These are phyloP conservation scores for Tolypocladium inflatum DNA, from an alignment of 2,329 filamentous ascomycete species.

Conservation along the genomic window DNA sequence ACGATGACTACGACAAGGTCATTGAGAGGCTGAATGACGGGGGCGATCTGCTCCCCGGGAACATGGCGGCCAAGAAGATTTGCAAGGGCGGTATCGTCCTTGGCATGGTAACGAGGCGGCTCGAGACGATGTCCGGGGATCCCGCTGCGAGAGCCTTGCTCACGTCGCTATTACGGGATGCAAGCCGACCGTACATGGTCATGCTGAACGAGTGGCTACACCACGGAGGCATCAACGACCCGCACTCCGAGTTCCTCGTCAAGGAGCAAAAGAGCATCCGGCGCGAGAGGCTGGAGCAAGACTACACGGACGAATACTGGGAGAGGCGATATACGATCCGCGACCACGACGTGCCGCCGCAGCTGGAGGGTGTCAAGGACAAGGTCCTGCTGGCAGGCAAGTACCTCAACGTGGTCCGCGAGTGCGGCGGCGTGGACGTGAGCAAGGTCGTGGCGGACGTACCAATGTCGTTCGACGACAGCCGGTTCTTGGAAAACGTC, in stretches of 20 bases:
- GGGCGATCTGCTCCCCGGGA: slow-evolving; percentile 68
- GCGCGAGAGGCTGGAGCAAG: slow-evolving; percentile 81
- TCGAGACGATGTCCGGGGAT: slow-evolving; percentile 88
- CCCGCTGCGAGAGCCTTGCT: slow-evolving; percentile 76
- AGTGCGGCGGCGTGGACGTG: slow-evolving; percentile 92
- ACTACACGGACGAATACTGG: slow-evolving; percentile 99
- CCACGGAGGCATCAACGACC: slow-evolving; percentile 88
- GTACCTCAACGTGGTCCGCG: slow-evolving; percentile 93
- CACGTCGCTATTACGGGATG: slow-evolving; percentile 73
- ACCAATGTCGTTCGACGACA: slow-evolving; percentile 88
- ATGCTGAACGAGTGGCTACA: slow-evolving; percentile 99
- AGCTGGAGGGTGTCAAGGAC: slow-evolving; percentile 82
- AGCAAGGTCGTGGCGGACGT: slow-evolving; percentile 81
- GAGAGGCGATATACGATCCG: slow-evolving; percentile 94
- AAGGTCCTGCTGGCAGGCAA: slow-evolving; percentile 94
- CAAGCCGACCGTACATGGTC: slow-evolving; percentile 88
- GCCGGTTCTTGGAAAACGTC: slow-evolving; percentile 87
- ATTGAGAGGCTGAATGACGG: slow-evolving; percentile 82
- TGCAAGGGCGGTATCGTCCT: slow-evolving; percentile 97
- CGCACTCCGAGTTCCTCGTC: slow-evolving; percentile 86
- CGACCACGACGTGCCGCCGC: slow-evolving; percentile 82
- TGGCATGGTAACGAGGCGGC: slow-evolving; percentile 70
- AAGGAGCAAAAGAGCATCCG: slow-evolving; percentile 95
- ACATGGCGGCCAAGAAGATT: slow-evolving; percentile 78
- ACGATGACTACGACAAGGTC: slow-evolving; percentile 87